Base-by-base conservation (phyloP, 768 basidiomycete genomes). In the Psilocybe sp. region DNA sequence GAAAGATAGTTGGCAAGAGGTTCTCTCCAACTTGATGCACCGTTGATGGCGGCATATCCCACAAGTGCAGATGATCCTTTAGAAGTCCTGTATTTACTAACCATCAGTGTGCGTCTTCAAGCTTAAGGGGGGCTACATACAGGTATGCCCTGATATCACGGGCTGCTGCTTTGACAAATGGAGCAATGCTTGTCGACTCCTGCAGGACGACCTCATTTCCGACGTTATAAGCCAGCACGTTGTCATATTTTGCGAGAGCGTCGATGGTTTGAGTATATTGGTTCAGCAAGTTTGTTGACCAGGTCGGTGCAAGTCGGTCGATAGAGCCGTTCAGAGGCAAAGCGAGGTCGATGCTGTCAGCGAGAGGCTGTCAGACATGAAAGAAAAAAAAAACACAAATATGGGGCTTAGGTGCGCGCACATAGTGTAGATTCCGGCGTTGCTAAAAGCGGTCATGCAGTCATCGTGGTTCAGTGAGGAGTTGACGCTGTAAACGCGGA, bases 101-200 rank as follows among this genome's bases (percentile, higher is more conserved):
- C 43, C 51, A 38, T 63, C 39, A 4, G 41, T 35, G 39, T n/a
- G 12, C 49, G 43, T 43, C 14, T 11, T 43, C 15, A 44, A 16
- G 37, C 32, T 23, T 20, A 45, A 18, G 45, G 8, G 38, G 37
- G 10, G 31, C n/a, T 14, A 71, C 84, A 60, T 54, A 87, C 82
- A 97, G 74, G 66, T 93, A 96, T 6, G 92, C 81, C 64, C 84
- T 93, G 56, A 82, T 71, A 64, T 97, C 94, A 35, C 94, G 84
- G 20, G 92, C 91, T 18, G 94, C 94, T 35, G 92, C 92, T 66
- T 94, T 95, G 62, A 97, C 80, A 65, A 81, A 97, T 5, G 92
- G 79, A 13, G 85, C 82, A 9, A 85, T 81, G 28, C 70, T 72
- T 13, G 89, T 89, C 46, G 70, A 68, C 37, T 78, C 76, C 15